phyloP scores from a whole-genome alignment of 192 early-diverging fungal genomes.

The Umbelopsis sp. region DNA sequence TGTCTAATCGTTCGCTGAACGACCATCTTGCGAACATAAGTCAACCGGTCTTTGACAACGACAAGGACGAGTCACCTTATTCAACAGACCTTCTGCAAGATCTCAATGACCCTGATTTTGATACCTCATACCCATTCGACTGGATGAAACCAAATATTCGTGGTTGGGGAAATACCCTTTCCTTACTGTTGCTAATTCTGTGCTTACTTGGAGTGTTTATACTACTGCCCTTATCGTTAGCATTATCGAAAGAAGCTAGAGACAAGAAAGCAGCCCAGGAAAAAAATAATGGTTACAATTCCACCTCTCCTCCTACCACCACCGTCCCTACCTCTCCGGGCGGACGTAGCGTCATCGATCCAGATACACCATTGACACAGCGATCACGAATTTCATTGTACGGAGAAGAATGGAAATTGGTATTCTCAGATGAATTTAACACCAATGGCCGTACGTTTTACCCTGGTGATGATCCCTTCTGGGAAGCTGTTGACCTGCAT shows the following conservation, averaged over 20 bases:
- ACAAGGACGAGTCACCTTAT: constrained; percentile 2
- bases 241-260: constrained; percentile 4
- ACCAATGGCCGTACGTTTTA: constrained; percentile 54
- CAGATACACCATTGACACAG: not conserved
- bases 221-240: not conserved
- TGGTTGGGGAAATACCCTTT: constrained; percentile 3
- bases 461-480: constrained; percentile 50
- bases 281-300: constrained; percentile 6
- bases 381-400: constrained; percentile 16
- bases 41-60: not conserved
- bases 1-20: not conserved
- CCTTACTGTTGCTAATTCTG: not conserved
- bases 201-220: constrained; percentile 2
- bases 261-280: not conserved
- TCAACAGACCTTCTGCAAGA: not conserved
- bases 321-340: constrained; percentile 1
- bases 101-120: not conserved
- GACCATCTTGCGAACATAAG: not conserved
- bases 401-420: constrained; percentile 50
- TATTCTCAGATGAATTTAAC: constrained; percentile 64
- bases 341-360: constrained; percentile 12
- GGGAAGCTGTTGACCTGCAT: constrained; percentile 57
- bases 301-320: not conserved
- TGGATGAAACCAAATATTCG: constrained; percentile 14
- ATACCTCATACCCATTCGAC: not conserved